Conservation (phyloP, 352 stramenopile species). For the Pythium plurisporium region DNA sequence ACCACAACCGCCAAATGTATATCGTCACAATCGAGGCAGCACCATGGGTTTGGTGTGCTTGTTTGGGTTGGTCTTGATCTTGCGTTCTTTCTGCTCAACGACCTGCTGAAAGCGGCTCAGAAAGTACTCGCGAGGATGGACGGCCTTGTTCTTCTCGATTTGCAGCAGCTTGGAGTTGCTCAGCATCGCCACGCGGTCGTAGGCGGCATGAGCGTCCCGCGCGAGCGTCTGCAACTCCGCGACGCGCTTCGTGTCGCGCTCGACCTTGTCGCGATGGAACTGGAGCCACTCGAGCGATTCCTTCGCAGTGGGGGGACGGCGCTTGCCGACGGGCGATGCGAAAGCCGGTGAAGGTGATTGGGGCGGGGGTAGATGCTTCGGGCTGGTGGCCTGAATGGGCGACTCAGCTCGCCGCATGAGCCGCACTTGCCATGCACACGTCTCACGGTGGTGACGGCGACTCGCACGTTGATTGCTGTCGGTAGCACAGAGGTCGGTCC, state of each 20-base stretch:
- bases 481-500: background rate
- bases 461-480: background rate
- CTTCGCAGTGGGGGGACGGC: constrained; percentile 23
- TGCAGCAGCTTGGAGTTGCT: constrained; percentile 50
- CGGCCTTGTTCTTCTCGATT: constrained; percentile 48
- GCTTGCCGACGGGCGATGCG: constrained; percentile 1
- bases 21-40: constrained; percentile 1
- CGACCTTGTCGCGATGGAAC: constrained; percentile 22
- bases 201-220: constrained; percentile 31
- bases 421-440: constrained; percentile 44
- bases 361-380: too few species aligned
- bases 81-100: background rate
- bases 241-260: background rate
- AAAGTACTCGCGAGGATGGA: constrained; percentile 43
- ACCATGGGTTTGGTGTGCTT: constrained; percentile 15
- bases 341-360: too few species aligned
- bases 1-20: constrained; percentile 11
- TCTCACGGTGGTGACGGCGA: background rate
- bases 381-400: background rate
- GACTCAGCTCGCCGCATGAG: constrained; percentile 29
- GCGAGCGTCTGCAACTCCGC: constrained; percentile 28
- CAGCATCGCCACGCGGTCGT: constrained; percentile 38
- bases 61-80: background rate
- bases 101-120: constrained; percentile 27
- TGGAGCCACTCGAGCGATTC: constrained; percentile 40